Evolutionary conservation across 371 early-diverging fungal genomes (phyloP), one percentile per base, ranked within the genome.

Genomic region (Mucor mucedo): DNA sequence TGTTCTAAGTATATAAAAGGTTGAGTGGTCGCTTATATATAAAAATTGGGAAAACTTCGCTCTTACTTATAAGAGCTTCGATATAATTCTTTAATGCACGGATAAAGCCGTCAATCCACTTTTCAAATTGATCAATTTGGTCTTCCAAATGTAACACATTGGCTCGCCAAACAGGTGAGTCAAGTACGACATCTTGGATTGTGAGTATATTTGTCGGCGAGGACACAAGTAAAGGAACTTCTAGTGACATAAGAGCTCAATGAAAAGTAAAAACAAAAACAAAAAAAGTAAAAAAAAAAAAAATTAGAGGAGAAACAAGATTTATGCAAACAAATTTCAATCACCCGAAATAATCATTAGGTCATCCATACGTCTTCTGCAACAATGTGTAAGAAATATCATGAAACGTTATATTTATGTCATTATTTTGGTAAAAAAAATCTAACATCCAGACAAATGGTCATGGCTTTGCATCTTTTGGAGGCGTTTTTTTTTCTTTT

Each of bases 151-250:
- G 83, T 16, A 71, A 61, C 28, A 89, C 69, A 64, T 80, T 84
- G 55, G 89, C 84, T 32, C 90, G 82, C 70, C 86, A 87, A 52
- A 80, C 79, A 14, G 91, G 92, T 7, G 91, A 84, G 64, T 90
- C 92, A 7, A 79, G 65, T 45, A 88, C 48, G 7, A 86, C 84
- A 60, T 81, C 81, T 48, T 78, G 73, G 4, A 78, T 28, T 5
- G 81, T 78, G 29, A 78, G 53, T 39, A 73, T 40, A 45, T 76
- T 64, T 4, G 81, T 62, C 28, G 63, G 56, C 10, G 55, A 62
- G 9, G 63, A 62, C 9, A 59, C 41, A 40, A 59, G 50, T 16
- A 47, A 33, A 2, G 60, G 50, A 2, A 59, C 60, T 29, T 59
- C 50, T 50, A 40, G 39, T 50, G 50, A 28, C 58, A 58, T 48